A percentile compares a stretch with the other conserved stretches of the same genome.
These are phyloP conservation scores for Aspergillus sp. DNA, from an alignment of 2,329 filamentous ascomycete species.

Conservation along the genomic window DNA sequence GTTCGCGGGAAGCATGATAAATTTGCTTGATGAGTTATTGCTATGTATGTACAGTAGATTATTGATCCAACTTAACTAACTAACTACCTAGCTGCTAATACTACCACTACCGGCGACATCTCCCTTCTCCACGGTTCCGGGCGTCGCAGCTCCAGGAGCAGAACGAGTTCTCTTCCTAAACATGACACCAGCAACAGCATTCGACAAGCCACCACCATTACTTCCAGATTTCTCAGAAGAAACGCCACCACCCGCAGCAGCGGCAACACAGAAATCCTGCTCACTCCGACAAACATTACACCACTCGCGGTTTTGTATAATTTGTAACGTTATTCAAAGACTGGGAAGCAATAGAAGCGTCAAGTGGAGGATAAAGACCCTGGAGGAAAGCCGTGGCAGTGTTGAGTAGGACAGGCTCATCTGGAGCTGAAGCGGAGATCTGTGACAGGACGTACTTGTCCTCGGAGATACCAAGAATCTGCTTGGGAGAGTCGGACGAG, in stretches of 20 bases:
- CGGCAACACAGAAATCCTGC: slow-evolving; percentile 48
- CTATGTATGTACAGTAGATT: not conserved
- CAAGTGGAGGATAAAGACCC: slow-evolving; percentile 78
- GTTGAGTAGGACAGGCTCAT: slow-evolving; percentile 72
- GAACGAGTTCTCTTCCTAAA: not conserved
- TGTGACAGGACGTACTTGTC: slow-evolving; percentile 67
- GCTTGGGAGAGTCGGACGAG: slow-evolving; percentile 53
- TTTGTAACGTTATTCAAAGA: slow-evolving; percentile 68
- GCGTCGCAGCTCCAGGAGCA: not conserved
- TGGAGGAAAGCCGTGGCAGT: slow-evolving; percentile 80
- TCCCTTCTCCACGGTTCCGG: not conserved
- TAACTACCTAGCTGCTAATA: not conserved
- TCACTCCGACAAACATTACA: slow-evolving; percentile 71
- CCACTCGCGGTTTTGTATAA: slow-evolving; percentile 68
- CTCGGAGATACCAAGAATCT: slow-evolving; percentile 64
- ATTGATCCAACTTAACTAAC: not conserved
- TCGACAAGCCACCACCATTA: not conserved
- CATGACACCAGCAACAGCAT: not conserved
- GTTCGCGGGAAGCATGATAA: slow-evolving; percentile 22
- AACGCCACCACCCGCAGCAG: not conserved
- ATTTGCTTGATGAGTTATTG: slow-evolving; percentile 16
- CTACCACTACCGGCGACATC: not conserved
- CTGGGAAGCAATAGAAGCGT: slow-evolving; percentile 49
- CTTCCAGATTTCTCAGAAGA: not conserved
- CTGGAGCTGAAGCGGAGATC: slow-evolving; percentile 67